Conservation (phyloP, 2,329 filamentous ascomycete species). For the Aspergillus puulaauensis region DNA sequence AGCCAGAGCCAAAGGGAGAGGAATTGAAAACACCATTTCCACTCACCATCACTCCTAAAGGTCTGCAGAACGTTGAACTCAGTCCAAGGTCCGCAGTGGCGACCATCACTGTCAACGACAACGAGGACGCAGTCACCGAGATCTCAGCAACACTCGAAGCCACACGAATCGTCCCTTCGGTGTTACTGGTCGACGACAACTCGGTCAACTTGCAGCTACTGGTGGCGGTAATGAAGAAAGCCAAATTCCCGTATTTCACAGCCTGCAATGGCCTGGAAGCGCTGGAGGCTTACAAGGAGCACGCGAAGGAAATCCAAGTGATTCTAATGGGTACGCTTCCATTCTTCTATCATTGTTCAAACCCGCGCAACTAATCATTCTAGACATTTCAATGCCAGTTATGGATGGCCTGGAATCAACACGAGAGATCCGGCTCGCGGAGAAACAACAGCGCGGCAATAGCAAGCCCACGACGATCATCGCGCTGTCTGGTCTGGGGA, state of each 20-base stretch:
- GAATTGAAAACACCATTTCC: neutral
- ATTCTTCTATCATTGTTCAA: neutral
- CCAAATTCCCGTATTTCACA: neutral
- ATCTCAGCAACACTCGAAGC: neutral
- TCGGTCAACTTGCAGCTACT: conserved; percentile 10
- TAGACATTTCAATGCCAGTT: conserved; percentile 13
- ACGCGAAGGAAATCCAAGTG: neutral
- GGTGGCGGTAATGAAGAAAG: conserved; percentile 10
- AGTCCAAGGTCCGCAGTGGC: neutral
- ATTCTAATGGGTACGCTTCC: conserved; percentile 8
- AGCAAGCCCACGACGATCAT: conserved; percentile 20
- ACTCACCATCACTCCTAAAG: neutral
- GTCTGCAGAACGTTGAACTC: neutral
- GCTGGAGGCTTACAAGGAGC: neutral
- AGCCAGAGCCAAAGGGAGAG: neutral
- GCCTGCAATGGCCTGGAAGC: conserved; percentile 8
- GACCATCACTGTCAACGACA: neutral
- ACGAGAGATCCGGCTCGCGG: conserved; percentile 1
- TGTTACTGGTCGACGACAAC: conserved; percentile 9
- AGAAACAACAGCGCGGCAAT: neutral
- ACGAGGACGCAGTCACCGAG: neutral
- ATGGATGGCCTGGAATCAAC: conserved; percentile 11
- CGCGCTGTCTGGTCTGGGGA: conserved; percentile 33
- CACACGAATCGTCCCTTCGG: neutral
- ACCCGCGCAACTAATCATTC: neutral